phyloP scores from a whole-genome alignment of 257 asterid genomes.

The Salvia hispanica region DNA sequence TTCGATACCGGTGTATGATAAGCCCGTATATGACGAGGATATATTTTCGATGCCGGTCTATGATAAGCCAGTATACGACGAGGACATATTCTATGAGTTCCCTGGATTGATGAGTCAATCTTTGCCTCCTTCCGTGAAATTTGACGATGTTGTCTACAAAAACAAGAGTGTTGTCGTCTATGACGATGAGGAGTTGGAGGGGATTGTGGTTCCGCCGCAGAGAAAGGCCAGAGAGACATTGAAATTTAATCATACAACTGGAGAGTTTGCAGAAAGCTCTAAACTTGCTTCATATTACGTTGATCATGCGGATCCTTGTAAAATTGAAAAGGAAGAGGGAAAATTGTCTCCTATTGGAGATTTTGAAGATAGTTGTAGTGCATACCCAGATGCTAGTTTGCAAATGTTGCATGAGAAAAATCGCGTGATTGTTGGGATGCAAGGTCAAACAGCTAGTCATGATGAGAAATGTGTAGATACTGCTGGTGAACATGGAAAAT shows the following conservation, averaged over 20 bases:
- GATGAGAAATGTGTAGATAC: conserved; percentile 60
- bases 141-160: too few relatives aligned
- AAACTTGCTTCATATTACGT: conserved; percentile 47
- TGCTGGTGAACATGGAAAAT: conserved; percentile 73
- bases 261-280: too few relatives aligned
- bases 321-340: conserved; percentile 93
- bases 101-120: too few relatives aligned
- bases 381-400: conserved; percentile 46
- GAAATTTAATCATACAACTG: conserved; percentile 41
- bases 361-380: conserved; percentile 79
- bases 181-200: too few relatives aligned
- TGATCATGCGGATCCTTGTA: conserved; percentile 58
- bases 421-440: conserved; percentile 44
- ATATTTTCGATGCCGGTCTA: too few relatives aligned
- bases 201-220: too few relatives aligned
- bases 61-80: too few relatives aligned
- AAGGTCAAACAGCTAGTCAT: conserved; percentile 48
- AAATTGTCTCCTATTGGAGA: conserved; percentile 82
- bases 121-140: too few relatives aligned
- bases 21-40: too few relatives aligned
- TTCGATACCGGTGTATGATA: too few relatives aligned
- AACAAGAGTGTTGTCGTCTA: too few relatives aligned
- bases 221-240: conserved; percentile 59
- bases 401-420: conserved; percentile 49
- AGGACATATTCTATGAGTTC: too few relatives aligned